phyloP scores from a whole-genome alignment of 805 yeast species.

The Candida ulmi region DNA sequence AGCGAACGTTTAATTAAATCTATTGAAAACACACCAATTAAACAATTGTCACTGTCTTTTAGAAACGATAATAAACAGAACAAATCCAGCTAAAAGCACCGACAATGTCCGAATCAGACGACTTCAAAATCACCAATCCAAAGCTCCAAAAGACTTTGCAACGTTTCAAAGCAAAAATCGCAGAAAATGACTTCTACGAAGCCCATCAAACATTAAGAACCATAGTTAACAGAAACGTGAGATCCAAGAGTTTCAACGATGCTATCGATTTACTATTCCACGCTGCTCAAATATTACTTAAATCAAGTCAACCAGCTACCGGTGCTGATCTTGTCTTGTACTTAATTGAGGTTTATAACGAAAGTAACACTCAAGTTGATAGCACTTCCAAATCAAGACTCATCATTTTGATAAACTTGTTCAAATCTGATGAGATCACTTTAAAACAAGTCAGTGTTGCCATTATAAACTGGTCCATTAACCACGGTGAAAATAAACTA shows the following conservation, averaged over 20 bases:
- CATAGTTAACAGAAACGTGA: constrained; percentile 77
- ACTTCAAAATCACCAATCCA: constrained; percentile 15
- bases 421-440: constrained; percentile 50
- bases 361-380: constrained; percentile 38
- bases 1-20: neutral
- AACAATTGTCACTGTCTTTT: too few species aligned
- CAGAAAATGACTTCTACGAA: constrained; percentile 77
- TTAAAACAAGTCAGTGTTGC: constrained; percentile 63
- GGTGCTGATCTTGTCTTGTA: constrained; percentile 73
- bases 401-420: constrained; percentile 39
- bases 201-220: constrained; percentile 95
- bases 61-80: too few species aligned
- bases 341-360: constrained; percentile 62
- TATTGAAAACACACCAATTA: too few species aligned
- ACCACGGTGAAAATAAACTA: constrained; percentile 40
- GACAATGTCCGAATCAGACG: too few species aligned
- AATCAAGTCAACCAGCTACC: constrained; percentile 70
- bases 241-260: constrained; percentile 56
- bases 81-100: too few species aligned
- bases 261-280: constrained; percentile 72
- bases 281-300: constrained; percentile 63
- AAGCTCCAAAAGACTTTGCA: constrained; percentile 56
- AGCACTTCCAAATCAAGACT: constrained; percentile 40
- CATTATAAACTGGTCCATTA: constrained; percentile 59
- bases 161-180: constrained; percentile 63